phyloP scores from a whole-genome alignment of 2,329 filamentous ascomycete species.

The Ceratocystis alfenasii region DNA sequence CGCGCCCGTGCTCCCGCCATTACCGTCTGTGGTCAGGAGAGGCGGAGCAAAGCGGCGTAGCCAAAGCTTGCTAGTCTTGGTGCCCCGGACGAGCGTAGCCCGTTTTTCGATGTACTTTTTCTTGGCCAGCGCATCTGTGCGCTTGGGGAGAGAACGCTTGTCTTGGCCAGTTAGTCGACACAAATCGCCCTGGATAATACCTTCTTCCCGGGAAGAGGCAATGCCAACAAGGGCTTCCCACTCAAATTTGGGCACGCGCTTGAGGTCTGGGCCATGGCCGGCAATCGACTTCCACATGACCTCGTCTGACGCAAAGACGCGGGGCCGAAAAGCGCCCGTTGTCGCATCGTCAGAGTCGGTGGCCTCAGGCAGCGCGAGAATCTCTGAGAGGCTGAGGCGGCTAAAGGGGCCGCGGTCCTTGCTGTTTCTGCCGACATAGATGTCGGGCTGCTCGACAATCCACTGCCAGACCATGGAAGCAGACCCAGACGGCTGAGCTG shows the following conservation, averaged over 20 bases:
- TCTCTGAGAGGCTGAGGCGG: slow-evolving; percentile 22
- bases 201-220: slow-evolving; percentile 41
- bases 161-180: slow-evolving; percentile 47
- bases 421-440: slow-evolving; percentile 23
- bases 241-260: slow-evolving; percentile 45
- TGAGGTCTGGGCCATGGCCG: slow-evolving; percentile 47
- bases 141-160: slow-evolving; percentile 50
- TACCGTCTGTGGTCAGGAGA: slow-evolving; percentile 29
- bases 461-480: slow-evolving; percentile 24
- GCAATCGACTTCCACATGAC: slow-evolving; percentile 49
- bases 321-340: slow-evolving; percentile 23
- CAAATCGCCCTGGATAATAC: slow-evolving; percentile 50
- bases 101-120: slow-evolving; percentile 53
- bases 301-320: slow-evolving; percentile 41
- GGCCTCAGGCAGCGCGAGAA: slow-evolving; percentile 22
- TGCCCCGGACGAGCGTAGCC: slow-evolving; percentile 45
- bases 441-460: slow-evolving; percentile 24
- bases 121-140: slow-evolving; percentile 46
- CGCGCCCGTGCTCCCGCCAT: slow-evolving; percentile 17
- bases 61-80: slow-evolving; percentile 53
- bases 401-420: slow-evolving; percentile 23
- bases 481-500: slow-evolving; percentile 1
- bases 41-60: slow-evolving; percentile 43
- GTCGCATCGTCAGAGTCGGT: not conserved
- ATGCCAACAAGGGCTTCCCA: slow-evolving; percentile 49